phyloP scores from a whole-genome alignment of 805 yeast genomes.

The Metschnikowia gruessii region DNA sequence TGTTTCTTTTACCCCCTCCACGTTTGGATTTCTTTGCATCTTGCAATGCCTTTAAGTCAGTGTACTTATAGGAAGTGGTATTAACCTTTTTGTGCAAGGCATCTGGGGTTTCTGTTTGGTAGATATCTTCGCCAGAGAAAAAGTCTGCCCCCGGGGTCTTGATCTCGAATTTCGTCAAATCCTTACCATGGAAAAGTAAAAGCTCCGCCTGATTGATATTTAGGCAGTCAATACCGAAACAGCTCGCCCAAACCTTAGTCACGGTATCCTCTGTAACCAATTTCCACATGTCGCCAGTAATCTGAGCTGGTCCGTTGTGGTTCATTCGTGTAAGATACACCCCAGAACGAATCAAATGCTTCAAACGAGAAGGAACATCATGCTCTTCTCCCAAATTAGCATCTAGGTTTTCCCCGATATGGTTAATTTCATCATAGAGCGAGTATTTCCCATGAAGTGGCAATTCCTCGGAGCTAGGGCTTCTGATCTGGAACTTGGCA shows the following conservation, averaged over 20 bases:
- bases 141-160: slow-evolving; percentile 31
- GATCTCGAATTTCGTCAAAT: slow-evolving; percentile 27
- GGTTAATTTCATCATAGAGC: slow-evolving; percentile 13
- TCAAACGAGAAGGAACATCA: slow-evolving; percentile 51
- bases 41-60: slow-evolving; percentile 2
- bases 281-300: slow-evolving; percentile 44
- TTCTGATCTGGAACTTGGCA: slow-evolving; percentile 36
- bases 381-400: slow-evolving; percentile 27
- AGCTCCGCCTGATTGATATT: slow-evolving; percentile 51
- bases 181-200: slow-evolving; percentile 36
- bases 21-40: not conserved
- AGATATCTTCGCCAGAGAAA: slow-evolving; percentile 13
- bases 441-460: slow-evolving; percentile 32
- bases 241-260: slow-evolving; percentile 50
- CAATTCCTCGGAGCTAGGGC: slow-evolving; percentile 46
- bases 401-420: slow-evolving; percentile 1
- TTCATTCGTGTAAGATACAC: slow-evolving; percentile 50
- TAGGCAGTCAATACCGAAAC: slow-evolving; percentile 53
- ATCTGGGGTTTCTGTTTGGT: slow-evolving; percentile 8
- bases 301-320: slow-evolving; percentile 21
- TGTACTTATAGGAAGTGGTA: slow-evolving; percentile 17
- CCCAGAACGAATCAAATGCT: slow-evolving; percentile 55
- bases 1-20: not conserved
- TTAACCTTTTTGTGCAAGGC: slow-evolving; percentile 16
- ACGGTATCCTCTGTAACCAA: slow-evolving; percentile 60